These are phyloP conservation scores for Ceratopteris richardii DNA, from an alignment of 75 land plant genomes.

Conservation along the genomic window DNA sequence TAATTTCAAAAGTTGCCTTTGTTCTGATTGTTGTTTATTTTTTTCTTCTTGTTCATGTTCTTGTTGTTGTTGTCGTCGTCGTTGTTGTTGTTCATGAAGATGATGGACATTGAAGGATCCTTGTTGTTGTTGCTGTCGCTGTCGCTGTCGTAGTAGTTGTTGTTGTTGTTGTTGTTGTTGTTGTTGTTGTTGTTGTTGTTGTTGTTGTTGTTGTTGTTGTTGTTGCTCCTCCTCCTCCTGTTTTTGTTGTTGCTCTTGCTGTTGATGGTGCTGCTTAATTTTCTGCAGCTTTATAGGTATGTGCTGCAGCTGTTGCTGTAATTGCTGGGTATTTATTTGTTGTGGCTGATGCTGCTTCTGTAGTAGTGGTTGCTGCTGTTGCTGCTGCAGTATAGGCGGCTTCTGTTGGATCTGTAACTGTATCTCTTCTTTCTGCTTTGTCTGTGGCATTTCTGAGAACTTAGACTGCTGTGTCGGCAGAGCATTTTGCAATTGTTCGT, in stretches of 20 bases:
- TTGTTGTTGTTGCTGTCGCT: conserved; percentile 11
- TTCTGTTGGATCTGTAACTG: too few species aligned
- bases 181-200: too few species aligned
- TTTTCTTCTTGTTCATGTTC: too few species aligned
- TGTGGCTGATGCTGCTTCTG: conserved; percentile 8
- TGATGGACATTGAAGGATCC: conserved; percentile 16
- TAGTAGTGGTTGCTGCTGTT: not conserved
- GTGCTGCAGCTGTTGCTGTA: conserved; percentile 16
- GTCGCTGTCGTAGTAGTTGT: conserved; percentile 7
- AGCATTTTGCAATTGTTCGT: too few species aligned
- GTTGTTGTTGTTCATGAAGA: conserved; percentile 21
- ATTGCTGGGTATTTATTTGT: conserved; percentile 13
- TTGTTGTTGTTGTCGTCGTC: conserved; percentile 1
- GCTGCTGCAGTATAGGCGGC: too few species aligned
- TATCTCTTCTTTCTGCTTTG: too few species aligned
- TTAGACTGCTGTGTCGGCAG: too few species aligned
- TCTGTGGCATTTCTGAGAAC: too few species aligned
- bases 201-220: conserved; percentile 19
- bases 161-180: conserved; percentile 26
- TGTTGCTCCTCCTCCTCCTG: not conserved
- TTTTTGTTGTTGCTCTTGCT: conserved; percentile 4
- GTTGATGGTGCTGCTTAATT: too few species aligned
- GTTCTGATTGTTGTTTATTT: too few species aligned
- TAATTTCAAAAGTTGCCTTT: too few species aligned
- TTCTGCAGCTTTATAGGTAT: too few species aligned